Percentiles rank a stretch among this genome's conserved stretches.
Conservation (phyloP, 1,284 basidiomycete genomes). For the Boletus subluridellus region DNA sequence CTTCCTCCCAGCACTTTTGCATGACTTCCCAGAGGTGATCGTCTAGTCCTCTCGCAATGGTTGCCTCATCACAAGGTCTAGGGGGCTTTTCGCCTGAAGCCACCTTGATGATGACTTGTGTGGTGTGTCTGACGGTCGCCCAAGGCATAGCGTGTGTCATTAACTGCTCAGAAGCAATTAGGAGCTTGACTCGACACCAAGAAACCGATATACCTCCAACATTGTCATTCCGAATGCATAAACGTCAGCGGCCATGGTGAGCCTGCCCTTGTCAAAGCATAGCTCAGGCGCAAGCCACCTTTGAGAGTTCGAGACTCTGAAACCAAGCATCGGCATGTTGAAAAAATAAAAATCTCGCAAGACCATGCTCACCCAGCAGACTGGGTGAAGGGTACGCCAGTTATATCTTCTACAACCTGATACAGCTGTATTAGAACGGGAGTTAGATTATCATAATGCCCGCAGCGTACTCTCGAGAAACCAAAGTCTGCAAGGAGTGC, state of each 20-base stretch:
- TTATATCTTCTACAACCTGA: slow-evolving; percentile 54
- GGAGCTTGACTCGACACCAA: not conserved
- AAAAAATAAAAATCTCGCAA: not conserved
- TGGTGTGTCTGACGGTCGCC: slow-evolving; percentile 44
- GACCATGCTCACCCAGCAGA: slow-evolving; percentile 40
- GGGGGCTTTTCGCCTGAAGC: slow-evolving; percentile 41
- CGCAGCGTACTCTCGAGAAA: slow-evolving; percentile 43
- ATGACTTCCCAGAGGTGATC: slow-evolving; percentile 48
- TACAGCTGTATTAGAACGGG: not conserved
- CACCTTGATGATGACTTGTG: slow-evolving; percentile 48
- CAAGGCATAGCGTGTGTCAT: slow-evolving; percentile 52
- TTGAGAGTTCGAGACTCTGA: slow-evolving; percentile 37
- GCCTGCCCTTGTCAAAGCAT: slow-evolving; percentile 45
- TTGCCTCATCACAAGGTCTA: slow-evolving; percentile 37
- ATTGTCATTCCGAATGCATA: slow-evolving; percentile 56
- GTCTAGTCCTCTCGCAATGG: slow-evolving; percentile 44
- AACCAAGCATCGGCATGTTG: not conserved
- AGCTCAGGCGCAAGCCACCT: slow-evolving; percentile 57
- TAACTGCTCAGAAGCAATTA: slow-evolving; percentile 34
- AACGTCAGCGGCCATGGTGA: slow-evolving; percentile 49
- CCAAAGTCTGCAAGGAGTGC: slow-evolving; percentile 60
- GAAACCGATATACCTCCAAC: slow-evolving; percentile 41
- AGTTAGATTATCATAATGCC: not conserved
- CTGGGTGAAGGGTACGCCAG: slow-evolving; percentile 51
- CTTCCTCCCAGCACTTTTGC: slow-evolving; percentile 42